These are phyloP conservation scores for Cutaneotrichosporon cyanovorans DNA, from an alignment of 1,284 basidiomycete species.

Conservation along the genomic window DNA sequence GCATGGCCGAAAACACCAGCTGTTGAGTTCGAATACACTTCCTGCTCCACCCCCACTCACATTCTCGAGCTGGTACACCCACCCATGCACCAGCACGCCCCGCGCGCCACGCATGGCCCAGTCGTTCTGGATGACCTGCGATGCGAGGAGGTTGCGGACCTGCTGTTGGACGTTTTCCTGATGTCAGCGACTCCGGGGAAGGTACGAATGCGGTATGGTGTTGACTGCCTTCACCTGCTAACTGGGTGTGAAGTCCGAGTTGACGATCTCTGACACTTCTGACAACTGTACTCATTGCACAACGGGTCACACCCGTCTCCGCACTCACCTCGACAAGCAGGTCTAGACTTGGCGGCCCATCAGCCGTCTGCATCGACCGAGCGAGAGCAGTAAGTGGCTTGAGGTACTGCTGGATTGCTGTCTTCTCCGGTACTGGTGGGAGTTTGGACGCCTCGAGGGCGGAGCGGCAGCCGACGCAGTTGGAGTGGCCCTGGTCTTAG, in stretches of 20 bases:
- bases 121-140: conserved; percentile 35
- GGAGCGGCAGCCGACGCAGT: conserved; percentile 43
- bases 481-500: conserved; percentile 36
- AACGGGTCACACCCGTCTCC: conserved; percentile 39
- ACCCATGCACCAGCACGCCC: conserved; percentile 40
- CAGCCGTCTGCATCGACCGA: conserved; percentile 26
- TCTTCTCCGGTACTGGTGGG: conserved; percentile 29
- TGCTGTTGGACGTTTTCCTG: conserved; percentile 41
- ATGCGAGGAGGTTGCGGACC: conserved; percentile 35
- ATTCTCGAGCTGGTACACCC: conserved; percentile 45
- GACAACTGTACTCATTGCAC: too few relatives aligned
- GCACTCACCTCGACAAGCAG: conserved; percentile 39
- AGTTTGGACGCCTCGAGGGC: conserved; percentile 36
- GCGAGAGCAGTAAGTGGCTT: conserved; percentile 35
- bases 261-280: too few relatives aligned
- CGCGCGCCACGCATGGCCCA: conserved; percentile 36
- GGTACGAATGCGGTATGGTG: too few relatives aligned
- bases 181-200: background rate
- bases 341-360: conserved; percentile 37
- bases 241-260: too few relatives aligned
- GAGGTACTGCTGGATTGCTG: conserved; percentile 38
- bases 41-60: conserved; percentile 18
- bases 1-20: too few relatives aligned
- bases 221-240: background rate
- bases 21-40: background rate